Conservation (phyloP, 2,329 filamentous ascomycete species). For the Aspergillus terreus region DNA sequence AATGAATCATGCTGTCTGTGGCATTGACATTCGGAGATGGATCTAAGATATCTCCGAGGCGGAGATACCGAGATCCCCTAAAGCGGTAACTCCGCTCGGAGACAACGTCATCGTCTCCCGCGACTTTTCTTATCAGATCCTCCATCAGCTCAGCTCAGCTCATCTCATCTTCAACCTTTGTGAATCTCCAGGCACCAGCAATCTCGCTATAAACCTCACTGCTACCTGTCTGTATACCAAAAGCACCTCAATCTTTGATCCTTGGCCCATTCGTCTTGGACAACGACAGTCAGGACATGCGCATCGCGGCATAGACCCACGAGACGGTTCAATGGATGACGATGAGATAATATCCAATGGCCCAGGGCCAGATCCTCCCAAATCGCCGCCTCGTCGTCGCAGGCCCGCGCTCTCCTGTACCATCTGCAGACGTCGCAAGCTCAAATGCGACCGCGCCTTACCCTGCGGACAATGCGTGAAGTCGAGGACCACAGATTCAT, state of each 20-base stretch:
- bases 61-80: neutral
- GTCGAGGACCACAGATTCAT: constrained; percentile 49
- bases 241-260: too few relatives aligned
- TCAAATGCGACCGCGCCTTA: constrained; percentile 71
- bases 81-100: neutral
- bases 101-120: neutral
- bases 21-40: neutral
- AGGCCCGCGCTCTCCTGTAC: constrained; percentile 66
- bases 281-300: too few relatives aligned
- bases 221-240: too few relatives aligned
- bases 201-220: too few relatives aligned
- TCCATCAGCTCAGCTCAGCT: neutral
- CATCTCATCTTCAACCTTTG: too few relatives aligned
- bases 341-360: neutral
- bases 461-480: constrained; percentile 63
- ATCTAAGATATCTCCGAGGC: neutral
- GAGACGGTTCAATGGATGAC: constrained; percentile 1
- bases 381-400: constrained; percentile 47
- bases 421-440: constrained; percentile 69
- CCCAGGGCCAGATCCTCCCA: neutral
- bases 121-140: neutral
- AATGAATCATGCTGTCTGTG: too few relatives aligned
- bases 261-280: too few relatives aligned
- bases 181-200: too few relatives aligned
- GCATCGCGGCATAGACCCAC: neutral